phyloP scores from a whole-genome alignment of 1,284 basidiomycete genomes.

The Pyrrhoderma noxium region DNA sequence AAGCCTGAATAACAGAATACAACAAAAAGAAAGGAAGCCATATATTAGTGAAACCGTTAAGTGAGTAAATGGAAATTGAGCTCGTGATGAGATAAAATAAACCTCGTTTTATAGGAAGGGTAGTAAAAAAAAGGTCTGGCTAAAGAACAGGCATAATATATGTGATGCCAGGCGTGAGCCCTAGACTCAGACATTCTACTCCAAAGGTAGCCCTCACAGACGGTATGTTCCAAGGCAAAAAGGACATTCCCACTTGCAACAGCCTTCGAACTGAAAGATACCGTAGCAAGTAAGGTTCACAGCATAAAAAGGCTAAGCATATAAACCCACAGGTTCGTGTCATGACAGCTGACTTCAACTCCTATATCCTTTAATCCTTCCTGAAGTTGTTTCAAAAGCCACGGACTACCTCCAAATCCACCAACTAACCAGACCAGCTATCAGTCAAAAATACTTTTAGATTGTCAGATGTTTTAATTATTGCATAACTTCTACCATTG shows the following conservation, averaged over 20 bases:
- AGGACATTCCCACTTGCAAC: slow-evolving; percentile 77
- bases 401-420: slow-evolving; percentile 71
- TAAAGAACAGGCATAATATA: no score
- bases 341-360: slow-evolving; percentile 60
- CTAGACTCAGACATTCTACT: no score
- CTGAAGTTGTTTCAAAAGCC: slow-evolving; percentile 68
- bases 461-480: not conserved
- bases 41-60: no score
- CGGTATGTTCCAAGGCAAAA: slow-evolving; percentile 74
- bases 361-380: slow-evolving; percentile 47
- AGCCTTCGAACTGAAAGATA: slow-evolving; percentile 68
- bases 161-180: no score
- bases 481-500: slow-evolving; percentile 38
- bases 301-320: not conserved
- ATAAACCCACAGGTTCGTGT: slow-evolving; percentile 57
- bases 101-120: no score
- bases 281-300: no score
- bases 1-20: no score
- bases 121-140: no score
- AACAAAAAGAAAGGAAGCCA: no score
- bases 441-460: not conserved
- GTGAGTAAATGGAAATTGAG: no score
- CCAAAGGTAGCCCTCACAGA: no score
- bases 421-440: slow-evolving; percentile 72
- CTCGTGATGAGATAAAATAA: no score